Evolutionary conservation across 495 filamentous ascomycete genomes (phyloP).

Genomic region (Halenospora varia): DNA sequence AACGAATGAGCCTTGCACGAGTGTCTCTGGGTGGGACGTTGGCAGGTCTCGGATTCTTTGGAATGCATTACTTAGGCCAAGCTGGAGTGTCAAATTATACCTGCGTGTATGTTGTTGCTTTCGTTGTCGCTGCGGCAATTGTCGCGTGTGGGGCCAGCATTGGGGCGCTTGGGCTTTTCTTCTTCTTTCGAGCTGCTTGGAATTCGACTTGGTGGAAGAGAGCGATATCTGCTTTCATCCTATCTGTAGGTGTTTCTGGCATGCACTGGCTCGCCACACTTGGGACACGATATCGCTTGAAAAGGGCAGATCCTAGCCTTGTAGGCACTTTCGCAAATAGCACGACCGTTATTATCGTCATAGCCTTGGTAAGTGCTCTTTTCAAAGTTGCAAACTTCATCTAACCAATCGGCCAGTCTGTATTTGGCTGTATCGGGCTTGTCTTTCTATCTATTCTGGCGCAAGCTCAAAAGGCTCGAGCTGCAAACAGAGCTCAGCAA

Average conservation of each 20-base stretch:
- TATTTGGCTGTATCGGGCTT: slow-evolving; percentile 55
- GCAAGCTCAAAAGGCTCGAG: slow-evolving; percentile 41
- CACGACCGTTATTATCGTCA: slow-evolving; percentile 57
- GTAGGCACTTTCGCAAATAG: slow-evolving; percentile 33
- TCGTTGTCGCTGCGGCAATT: slow-evolving; percentile 63
- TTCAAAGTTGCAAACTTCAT: not conserved
- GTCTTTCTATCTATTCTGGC: slow-evolving; percentile 34
- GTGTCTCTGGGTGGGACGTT: slow-evolving; percentile 60
- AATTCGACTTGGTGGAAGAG: slow-evolving; percentile 78
- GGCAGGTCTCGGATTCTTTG: slow-evolving; percentile 70
- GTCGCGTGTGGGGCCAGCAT: slow-evolving; percentile 70
- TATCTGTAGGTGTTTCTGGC: slow-evolving; percentile 71
- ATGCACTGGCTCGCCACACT: slow-evolving; percentile 86
- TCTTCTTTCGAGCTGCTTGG: slow-evolving; percentile 71
- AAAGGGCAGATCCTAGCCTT: not conserved
- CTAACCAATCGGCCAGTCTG: slow-evolving; percentile 10
- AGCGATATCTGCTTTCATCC: slow-evolving; percentile 55
- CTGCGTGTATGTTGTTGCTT: slow-evolving; percentile 48
- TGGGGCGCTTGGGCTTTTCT: slow-evolving; percentile 69
- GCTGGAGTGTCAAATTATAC: slow-evolving; percentile 75
- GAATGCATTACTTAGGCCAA: slow-evolving; percentile 90
- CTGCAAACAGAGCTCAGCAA: slow-evolving; percentile 65
- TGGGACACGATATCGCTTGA: slow-evolving; percentile 37
- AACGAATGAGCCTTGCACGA: slow-evolving; percentile 50
- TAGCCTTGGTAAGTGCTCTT: slow-evolving; percentile 51